phyloP scores from a whole-genome alignment of 2,329 filamentous ascomycete species.

The Phialophora expanda region DNA sequence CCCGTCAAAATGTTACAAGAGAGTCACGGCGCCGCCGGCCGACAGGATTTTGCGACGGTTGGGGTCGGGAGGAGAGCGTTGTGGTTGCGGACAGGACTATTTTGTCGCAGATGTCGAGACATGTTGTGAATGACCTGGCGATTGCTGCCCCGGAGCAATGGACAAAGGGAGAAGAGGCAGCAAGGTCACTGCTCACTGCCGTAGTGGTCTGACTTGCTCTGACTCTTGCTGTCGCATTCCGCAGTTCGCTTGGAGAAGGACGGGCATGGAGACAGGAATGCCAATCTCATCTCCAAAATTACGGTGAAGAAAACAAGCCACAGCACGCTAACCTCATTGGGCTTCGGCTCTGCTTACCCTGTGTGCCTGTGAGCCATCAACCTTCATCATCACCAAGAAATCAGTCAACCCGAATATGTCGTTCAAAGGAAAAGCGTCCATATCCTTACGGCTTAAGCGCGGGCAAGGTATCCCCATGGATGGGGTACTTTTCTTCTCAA shows the following conservation, averaged over 20 bases:
- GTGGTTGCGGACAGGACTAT: slow-evolving; percentile 11
- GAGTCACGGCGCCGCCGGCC: background rate
- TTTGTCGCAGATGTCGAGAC: slow-evolving; percentile 16
- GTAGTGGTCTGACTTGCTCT: slow-evolving; percentile 7
- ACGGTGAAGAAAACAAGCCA: slow-evolving; percentile 11
- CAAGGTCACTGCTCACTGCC: slow-evolving; percentile 10
- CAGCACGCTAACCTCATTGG: slow-evolving; percentile 7
- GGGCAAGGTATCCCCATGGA: background rate
- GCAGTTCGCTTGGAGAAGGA: slow-evolving; percentile 1
- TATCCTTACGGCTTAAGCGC: background rate
- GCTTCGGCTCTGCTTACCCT: background rate
- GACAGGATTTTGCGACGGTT: background rate
- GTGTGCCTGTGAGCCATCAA: background rate
- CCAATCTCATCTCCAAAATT: slow-evolving; percentile 8
- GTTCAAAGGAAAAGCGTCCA: background rate
- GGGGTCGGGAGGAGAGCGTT: slow-evolving; percentile 5
- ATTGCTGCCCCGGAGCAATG: background rate
- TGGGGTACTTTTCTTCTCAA: background rate
- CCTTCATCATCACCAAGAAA: background rate
- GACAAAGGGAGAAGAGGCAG: background rate
- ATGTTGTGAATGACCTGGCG: slow-evolving; percentile 13
- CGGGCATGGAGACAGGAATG: background rate
- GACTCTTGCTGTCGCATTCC: background rate
- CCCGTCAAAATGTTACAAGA: background rate
- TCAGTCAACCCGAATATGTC: background rate